These are phyloP conservation scores for Sporobolomyces pararoseus DNA, from an alignment of 768 basidiomycete species.

Conservation along the genomic window DNA sequence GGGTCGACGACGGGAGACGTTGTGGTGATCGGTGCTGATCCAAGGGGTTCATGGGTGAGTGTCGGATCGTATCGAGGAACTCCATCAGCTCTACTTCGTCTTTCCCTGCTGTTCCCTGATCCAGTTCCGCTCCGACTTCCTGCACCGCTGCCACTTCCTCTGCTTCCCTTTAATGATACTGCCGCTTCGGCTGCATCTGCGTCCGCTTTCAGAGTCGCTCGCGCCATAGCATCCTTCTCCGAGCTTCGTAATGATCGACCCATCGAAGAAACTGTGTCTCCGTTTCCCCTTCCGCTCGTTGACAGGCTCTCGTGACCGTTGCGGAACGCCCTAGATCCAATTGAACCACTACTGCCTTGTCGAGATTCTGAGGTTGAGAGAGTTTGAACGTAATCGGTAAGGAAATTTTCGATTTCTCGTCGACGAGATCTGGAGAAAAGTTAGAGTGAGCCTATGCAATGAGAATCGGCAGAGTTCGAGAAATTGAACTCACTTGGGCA, in stretches of 20 bases:
- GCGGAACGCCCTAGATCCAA: background rate
- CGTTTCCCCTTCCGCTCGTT: background rate
- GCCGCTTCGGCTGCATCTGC: background rate
- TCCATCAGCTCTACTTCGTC: background rate
- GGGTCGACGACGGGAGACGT: slow-evolving; percentile 1
- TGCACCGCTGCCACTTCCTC: background rate
- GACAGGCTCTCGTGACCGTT: background rate
- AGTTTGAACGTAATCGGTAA: slow-evolving; percentile 31
- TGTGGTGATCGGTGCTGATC: background rate
- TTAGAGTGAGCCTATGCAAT: background rate
- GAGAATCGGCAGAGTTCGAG: no score
- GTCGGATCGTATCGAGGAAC: slow-evolving; percentile 1
- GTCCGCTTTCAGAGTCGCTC: background rate
- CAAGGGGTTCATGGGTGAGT: background rate
- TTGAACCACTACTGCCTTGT: background rate
- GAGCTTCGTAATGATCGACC: slow-evolving; percentile 31
- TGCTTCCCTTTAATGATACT: background rate
- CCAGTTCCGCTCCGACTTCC: slow-evolving; percentile 7
- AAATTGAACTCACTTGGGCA: slow-evolving; percentile 20
- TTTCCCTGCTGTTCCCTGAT: slow-evolving; percentile 2
- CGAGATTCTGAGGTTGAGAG: background rate
- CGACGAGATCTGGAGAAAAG: slow-evolving; percentile 4
- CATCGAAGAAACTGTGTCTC: slow-evolving; percentile 21
- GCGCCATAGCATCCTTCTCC: slow-evolving; percentile 20
- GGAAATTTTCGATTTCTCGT: slow-evolving; percentile 32